phyloP scores from a whole-genome alignment of 2,329 filamentous ascomycete genomes.

The Fusarium pseudocircinatum region DNA sequence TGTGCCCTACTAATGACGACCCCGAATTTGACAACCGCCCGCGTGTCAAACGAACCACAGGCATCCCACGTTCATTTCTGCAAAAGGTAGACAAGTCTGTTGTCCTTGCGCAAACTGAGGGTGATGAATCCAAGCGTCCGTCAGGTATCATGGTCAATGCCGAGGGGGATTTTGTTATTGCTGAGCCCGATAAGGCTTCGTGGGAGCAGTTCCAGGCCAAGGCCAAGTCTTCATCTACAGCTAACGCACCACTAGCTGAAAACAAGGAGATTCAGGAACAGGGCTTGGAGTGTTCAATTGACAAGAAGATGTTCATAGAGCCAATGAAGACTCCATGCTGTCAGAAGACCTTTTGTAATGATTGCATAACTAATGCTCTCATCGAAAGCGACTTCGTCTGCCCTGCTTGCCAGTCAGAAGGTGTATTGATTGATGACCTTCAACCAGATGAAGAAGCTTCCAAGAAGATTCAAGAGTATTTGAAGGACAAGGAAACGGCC shows the following conservation, averaged over 20 bases:
- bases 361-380: slow-evolving; percentile 98
- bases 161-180: slow-evolving; percentile 96
- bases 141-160: slow-evolving; percentile 97
- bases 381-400: slow-evolving; percentile 98
- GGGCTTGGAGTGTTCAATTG: slow-evolving; percentile 92
- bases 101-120: slow-evolving; percentile 76
- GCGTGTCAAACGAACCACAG: slow-evolving; percentile 94
- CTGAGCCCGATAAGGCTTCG: slow-evolving; percentile 91
- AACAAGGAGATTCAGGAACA: slow-evolving; percentile 89
- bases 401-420: slow-evolving; percentile 89
- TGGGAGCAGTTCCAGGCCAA: slow-evolving; percentile 99
- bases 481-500: slow-evolving; percentile 65
- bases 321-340: slow-evolving; percentile 99
- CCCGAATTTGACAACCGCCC: slow-evolving; percentile 94
- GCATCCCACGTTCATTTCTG: slow-evolving; percentile 93
- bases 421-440: slow-evolving; percentile 92
- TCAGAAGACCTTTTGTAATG: slow-evolving; percentile 97
- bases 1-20: slow-evolving; percentile 98
- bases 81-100: slow-evolving; percentile 94
- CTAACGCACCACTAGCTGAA: slow-evolving; percentile 79
- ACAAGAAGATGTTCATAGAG: slow-evolving; percentile 98
- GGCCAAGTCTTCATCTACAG: slow-evolving; percentile 84
- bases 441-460: slow-evolving; percentile 81
- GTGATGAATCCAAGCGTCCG: slow-evolving; percentile 84
- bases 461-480: slow-evolving; percentile 80